A percentile compares a stretch with the other conserved stretches of the same genome.
Evolutionary conservation across 345 rosid genomes (phyloP).

Genomic region (Corymbia maculata): DNA sequence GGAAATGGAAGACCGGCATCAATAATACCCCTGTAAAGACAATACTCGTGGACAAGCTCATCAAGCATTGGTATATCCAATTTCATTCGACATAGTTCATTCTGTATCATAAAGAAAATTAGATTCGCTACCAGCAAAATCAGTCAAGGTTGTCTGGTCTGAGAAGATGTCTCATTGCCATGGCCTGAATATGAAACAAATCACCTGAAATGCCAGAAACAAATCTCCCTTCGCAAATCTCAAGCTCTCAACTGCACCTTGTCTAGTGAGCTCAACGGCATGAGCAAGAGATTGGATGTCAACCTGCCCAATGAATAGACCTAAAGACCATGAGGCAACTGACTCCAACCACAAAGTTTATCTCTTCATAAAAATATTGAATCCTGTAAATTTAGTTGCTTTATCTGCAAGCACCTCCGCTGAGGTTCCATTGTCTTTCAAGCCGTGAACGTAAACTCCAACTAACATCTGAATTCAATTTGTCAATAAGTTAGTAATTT

Average conservation of each 20-base stretch:
- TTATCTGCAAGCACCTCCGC: background rate
- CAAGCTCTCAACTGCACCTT: conserved; percentile 95
- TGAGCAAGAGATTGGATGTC: conserved; percentile 97
- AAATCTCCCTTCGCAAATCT: conserved; percentile 91
- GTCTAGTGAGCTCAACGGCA: conserved; percentile 92
- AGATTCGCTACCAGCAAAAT: background rate
- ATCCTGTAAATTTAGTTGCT: background rate
- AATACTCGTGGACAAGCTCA: conserved; percentile 80
- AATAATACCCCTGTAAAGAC: conserved; percentile 85
- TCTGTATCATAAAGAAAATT: conserved; percentile 33
- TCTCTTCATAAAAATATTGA: background rate
- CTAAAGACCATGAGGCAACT: background rate
- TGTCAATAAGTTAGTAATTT: background rate
- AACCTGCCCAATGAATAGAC: conserved; percentile 28
- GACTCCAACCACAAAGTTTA: background rate
- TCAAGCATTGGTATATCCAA: conserved; percentile 69
- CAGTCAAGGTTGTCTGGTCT: background rate
- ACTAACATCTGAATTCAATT: background rate
- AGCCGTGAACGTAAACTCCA: background rate
- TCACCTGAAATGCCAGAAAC: conserved; percentile 88
- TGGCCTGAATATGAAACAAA: background rate
- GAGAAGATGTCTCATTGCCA: background rate
- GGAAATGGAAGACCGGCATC: conserved; percentile 26
- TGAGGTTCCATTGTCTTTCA: background rate
- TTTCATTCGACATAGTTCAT: conserved; percentile 87